A percentile compares a stretch with the other conserved stretches of the same genome.
Evolutionary conservation across 805 yeast genomes (phyloP).

Genomic region (Ogataea populi-albae): DNA sequence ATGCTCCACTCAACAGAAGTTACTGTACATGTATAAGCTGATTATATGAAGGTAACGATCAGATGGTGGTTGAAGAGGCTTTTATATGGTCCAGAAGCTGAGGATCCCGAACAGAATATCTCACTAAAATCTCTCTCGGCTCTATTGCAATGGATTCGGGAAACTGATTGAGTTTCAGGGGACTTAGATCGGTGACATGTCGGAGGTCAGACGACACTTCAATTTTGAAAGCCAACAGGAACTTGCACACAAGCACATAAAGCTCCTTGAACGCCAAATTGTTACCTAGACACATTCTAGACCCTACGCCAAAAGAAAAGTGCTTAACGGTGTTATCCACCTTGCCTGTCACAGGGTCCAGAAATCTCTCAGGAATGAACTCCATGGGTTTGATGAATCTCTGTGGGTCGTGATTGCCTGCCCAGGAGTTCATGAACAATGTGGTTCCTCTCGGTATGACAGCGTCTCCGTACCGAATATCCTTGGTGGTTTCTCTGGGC

Average conservation of each 20-base stretch:
- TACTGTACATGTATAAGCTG: background rate
- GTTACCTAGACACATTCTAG: slow-evolving; percentile 70
- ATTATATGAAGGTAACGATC: slow-evolving; percentile 2
- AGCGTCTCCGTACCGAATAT: slow-evolving; percentile 38
- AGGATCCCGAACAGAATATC: slow-evolving; percentile 31
- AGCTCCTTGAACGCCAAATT: slow-evolving; percentile 63
- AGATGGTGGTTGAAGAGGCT: background rate
- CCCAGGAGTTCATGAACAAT: slow-evolving; percentile 64
- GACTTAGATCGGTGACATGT: slow-evolving; percentile 39
- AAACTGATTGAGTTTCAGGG: slow-evolving; percentile 46
- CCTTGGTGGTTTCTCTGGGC: slow-evolving; percentile 58
- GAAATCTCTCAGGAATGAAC: slow-evolving; percentile 55
- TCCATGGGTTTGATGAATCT: slow-evolving; percentile 42
- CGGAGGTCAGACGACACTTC: slow-evolving; percentile 35
- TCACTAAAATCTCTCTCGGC: slow-evolving; percentile 43
- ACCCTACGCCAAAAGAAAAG: slow-evolving; percentile 67
- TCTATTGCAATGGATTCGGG: slow-evolving; percentile 65
- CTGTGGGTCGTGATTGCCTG: slow-evolving; percentile 61
- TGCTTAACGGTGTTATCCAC: slow-evolving; percentile 32
- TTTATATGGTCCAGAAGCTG: slow-evolving; percentile 1
- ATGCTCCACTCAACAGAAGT: too few species aligned
- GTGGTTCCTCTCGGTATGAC: slow-evolving; percentile 56
- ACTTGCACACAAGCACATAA: slow-evolving; percentile 53
- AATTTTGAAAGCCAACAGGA: slow-evolving; percentile 50
- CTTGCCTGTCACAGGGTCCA: slow-evolving; percentile 25